These are phyloP conservation scores for Phytophthora idaei DNA, from an alignment of 352 stramenopile genomes.

Conservation along the genomic window DNA sequence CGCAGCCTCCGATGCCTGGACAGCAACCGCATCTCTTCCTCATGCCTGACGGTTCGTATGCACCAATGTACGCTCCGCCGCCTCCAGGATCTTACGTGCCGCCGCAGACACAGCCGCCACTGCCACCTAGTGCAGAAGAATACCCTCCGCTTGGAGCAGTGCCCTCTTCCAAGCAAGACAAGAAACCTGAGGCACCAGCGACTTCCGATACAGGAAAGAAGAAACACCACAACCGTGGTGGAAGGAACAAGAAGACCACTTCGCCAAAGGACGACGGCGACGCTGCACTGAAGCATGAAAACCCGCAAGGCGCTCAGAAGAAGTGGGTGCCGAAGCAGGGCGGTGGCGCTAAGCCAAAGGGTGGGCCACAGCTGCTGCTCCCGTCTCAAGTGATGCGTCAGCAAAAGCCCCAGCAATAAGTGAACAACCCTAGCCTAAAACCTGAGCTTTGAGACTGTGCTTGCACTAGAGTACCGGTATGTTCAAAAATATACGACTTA, in stretches of 20 bases:
- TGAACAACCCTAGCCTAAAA: not conserved
- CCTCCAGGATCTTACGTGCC: constrained; percentile 15
- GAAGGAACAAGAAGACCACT: constrained; percentile 27
- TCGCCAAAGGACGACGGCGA: constrained; percentile 7
- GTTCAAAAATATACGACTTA: constrained; percentile 39
- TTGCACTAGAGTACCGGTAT: constrained; percentile 22
- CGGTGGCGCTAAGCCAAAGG: constrained; percentile 22
- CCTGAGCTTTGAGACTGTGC: constrained; percentile 16
- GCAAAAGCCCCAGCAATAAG: constrained; percentile 46
- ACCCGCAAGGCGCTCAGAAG: constrained; percentile 20
- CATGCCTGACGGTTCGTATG: constrained; percentile 42
- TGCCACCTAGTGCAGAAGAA: constrained; percentile 32
- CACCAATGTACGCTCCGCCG: constrained; percentile 32
- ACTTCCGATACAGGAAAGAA: constrained; percentile 19
- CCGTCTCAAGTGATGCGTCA: constrained; percentile 60
- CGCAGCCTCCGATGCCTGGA: constrained; percentile 24
- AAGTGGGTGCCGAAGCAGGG: constrained; percentile 46
- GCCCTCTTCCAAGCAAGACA: constrained; percentile 14
- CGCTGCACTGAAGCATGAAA: constrained; percentile 4
- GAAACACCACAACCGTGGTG: constrained; percentile 23
- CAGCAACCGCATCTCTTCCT: constrained; percentile 38
- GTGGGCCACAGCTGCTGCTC: constrained; percentile 41
- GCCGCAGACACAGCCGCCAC: constrained; percentile 15
- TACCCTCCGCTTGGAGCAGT: constrained; percentile 38
- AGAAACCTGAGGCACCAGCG: constrained; percentile 10